Evolutionary conservation across 73 alveolate genomes (phyloP), one percentile per base, ranked within the genome.

Genomic region (Paramecium octaurelia): DNA sequence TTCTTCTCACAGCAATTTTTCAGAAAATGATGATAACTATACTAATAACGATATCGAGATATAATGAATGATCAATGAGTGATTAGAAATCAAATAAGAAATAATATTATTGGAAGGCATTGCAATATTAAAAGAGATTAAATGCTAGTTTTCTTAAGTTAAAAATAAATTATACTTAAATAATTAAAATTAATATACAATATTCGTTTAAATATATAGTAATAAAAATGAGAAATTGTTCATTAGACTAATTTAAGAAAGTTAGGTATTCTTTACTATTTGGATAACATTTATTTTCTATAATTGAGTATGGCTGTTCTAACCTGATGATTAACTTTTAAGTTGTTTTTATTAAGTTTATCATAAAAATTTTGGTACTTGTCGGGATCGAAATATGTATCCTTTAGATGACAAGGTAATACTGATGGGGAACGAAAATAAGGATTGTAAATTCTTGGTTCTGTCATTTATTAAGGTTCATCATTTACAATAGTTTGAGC

Each of bases 311-410:
- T 64, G 10, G 84, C 84, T 64, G 84, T 24, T 64, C 46, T 64
- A 31, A 64, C 84, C 27, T 64, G 27, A 34, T 64, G 84, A 27
- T 64, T 64, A 14, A 64, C 84, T 27, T 64, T 64, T 20, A 64
- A 34, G 29, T 64, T 64, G 12, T 64, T 64, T 31, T 34, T 27
- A 8, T 21, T 3, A 4, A 64, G 84, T 27, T 64, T 64, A 27
- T 64, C 84, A 64, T 64, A 64, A 18, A 64, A 64, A 6, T 64
- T 64, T 64, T 64, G 24, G 84, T 64, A 64, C 46, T 64, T 64
- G 10, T 64, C 84, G 12, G 84, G 84, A 64, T 64, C 84, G 24
- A 64, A 64, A 64, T 64, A 64, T 27, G 84, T 64, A 64, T 64
- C 84, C 46, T 27, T 64, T 9, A 64, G n/a, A 64, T 64, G 84